Percentiles rank a stretch among this genome's conserved stretches.
These are phyloP conservation scores for Neurospora sp. DNA, from an alignment of 495 filamentous ascomycete genomes.

Conservation along the genomic window DNA sequence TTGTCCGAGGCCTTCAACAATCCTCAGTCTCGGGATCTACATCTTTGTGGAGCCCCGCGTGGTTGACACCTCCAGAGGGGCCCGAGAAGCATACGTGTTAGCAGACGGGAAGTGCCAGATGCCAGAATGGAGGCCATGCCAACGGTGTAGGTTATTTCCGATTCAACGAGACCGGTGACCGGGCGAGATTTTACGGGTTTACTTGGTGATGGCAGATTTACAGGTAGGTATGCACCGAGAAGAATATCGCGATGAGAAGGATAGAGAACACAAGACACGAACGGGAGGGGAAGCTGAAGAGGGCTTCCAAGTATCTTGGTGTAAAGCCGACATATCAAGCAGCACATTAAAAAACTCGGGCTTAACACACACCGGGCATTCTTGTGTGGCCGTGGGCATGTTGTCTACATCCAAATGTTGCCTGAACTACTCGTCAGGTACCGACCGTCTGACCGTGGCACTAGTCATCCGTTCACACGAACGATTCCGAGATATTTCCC, in stretches of 20 bases:
- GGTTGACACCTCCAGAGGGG: neutral
- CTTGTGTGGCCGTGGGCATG: neutral
- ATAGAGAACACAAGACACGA: neutral
- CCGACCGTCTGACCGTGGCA: too few species aligned
- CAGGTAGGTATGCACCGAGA: neutral
- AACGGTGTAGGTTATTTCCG: neutral
- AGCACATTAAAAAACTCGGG: neutral
- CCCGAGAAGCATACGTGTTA: neutral
- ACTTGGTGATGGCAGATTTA: neutral
- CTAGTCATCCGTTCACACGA: neutral
- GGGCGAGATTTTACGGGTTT: neutral
- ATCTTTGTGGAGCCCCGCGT: neutral
- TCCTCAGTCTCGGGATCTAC: neutral
- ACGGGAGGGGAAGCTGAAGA: neutral
- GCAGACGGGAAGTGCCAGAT: neutral
- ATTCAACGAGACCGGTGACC: neutral
- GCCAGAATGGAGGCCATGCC: neutral
- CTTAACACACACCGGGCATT: neutral
- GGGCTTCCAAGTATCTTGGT: neutral
- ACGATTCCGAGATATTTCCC: neutral
- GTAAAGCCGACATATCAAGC: neutral
- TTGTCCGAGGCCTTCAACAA: neutral
- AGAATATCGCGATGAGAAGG: neutral
- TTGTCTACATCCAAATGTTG: neutral
- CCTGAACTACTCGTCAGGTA: neutral